Conservation (phyloP, 768 basidiomycete species). For the Suillus occidentalis region DNA sequence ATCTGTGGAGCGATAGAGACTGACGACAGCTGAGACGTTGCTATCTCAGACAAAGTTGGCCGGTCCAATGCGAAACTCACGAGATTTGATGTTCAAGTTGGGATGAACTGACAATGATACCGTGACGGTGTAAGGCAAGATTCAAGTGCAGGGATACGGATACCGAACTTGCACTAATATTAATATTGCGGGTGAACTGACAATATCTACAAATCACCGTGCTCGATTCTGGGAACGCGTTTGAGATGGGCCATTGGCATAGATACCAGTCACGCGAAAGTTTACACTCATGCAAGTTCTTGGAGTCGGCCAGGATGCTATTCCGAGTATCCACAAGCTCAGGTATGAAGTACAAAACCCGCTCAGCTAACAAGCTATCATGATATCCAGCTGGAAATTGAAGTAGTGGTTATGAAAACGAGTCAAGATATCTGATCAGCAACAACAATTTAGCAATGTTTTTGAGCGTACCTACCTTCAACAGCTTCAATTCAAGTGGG, state of each 20-base stretch:
- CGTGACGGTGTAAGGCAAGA: not conserved
- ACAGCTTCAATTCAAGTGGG: not conserved
- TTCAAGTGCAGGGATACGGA: not conserved
- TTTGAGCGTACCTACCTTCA: not conserved
- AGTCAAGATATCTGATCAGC: not conserved
- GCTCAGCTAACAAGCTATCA: too few species aligned
- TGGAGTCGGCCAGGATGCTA: not conserved
- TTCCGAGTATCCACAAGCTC: not conserved
- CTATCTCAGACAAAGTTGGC: not conserved
- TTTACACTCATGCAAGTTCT: not conserved
- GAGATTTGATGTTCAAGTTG: not conserved
- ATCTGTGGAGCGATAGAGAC: not conserved
- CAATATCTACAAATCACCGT: not conserved
- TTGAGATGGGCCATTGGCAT: not conserved
- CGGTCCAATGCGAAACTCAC: not conserved
- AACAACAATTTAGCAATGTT: not conserved
- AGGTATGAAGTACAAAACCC: not conserved
- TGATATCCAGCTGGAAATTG: not conserved
- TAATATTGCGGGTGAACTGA: not conserved
- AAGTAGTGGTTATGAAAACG: not conserved
- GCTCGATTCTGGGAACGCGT: not conserved
- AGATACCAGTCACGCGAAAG: not conserved
- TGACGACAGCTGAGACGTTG: not conserved
- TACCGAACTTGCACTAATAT: not conserved
- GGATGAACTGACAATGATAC: not conserved